These are phyloP conservation scores for Aspergillus ellipticus DNA, from an alignment of 495 filamentous ascomycete species.

Conservation along the genomic window DNA sequence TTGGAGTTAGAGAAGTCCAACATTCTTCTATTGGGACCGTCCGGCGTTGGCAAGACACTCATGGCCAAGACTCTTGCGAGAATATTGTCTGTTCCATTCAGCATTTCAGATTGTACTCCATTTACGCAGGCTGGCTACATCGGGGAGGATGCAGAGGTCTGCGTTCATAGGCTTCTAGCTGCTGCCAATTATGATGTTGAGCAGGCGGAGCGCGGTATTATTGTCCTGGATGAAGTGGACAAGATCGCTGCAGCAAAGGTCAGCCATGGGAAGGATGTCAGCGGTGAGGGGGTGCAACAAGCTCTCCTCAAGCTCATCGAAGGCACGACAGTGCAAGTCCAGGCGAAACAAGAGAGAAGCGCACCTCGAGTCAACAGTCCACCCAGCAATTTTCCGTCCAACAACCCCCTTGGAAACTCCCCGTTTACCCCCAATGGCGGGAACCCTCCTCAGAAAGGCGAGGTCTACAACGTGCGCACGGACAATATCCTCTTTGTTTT, in stretches of 20 bases:
- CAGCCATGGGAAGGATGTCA: conserved; percentile 75
- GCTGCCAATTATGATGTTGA: conserved; percentile 87
- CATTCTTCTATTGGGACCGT: conserved; percentile 86
- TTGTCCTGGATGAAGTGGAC: conserved; percentile 94
- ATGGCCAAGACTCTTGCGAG: conserved; percentile 82
- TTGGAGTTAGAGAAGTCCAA: conserved; percentile 94
- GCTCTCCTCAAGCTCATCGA: conserved; percentile 94
- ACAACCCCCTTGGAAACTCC: conserved; percentile 46
- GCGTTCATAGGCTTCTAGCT: conserved; percentile 82
- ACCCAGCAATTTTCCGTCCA: conserved; percentile 43
- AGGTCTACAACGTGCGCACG: conserved; percentile 86
- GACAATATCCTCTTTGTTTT: conserved; percentile 97
- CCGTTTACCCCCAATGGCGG: conserved; percentile 34
- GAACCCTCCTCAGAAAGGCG: conserved; percentile 60
- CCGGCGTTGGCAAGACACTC: conserved; percentile 93
- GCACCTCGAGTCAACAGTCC: conserved; percentile 45
- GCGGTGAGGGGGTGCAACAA: conserved; percentile 93
- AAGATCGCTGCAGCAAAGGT: conserved; percentile 80
- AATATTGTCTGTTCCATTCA: conserved; percentile 88
- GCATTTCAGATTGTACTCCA: conserved; percentile 94
- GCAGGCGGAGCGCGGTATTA: conserved; percentile 84
- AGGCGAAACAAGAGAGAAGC: conserved; percentile 74
- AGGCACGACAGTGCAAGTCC: conserved; percentile 82
- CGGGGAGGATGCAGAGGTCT: conserved; percentile 91
- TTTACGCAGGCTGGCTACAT: conserved; percentile 98